Base-by-base conservation (phyloP, 106 monocot species). In the Xerophyta viscosa region DNA sequence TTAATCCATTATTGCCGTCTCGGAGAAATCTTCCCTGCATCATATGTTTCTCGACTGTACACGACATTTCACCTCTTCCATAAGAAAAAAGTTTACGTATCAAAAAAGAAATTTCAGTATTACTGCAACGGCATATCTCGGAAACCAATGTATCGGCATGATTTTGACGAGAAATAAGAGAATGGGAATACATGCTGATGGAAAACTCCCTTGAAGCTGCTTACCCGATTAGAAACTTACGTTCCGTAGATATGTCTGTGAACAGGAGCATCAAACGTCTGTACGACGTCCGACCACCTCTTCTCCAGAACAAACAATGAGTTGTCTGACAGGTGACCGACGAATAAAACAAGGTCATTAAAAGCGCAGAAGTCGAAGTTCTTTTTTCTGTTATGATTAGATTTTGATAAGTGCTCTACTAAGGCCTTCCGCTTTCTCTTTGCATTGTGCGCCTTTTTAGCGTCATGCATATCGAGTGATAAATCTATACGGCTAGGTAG, bases 231-330 rank as follows among this genome's bases (percentile, higher is more conserved):
- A n/a, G n/a, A n/a, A n/a, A n/a, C n/a, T 31, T 51, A 93, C 13
- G 89, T 86, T 53, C 96, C 96, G 66, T 61, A 98, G 10, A 82
- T 54, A 74, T 90, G 96, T 88, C 81, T 89, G 44, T 98, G 86
- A 57, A 98, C 82, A 0, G 96, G 89, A 4, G 89, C 81, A 25
- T 74, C 82, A 25, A 90, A 90, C 5, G 29, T 75, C 60, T 68
- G 49, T 1, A 71, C 69, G 6, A 98, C 77, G 54, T 89, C 78
- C 70, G 74, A 24, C 96, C 96, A 98, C 20, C 48, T 56, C 65
- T 81, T 98, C 69, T 98, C 90, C 37, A 98, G 23, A 29, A 98
- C 64, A 5, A 98, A 66, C 1, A 98, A 37, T 11, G 96, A 86
- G 21, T 55, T 77, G 20, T 82, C 77, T 20, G 81, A 68, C 24